A percentile compares a stretch with the other conserved stretches of the same genome.
phyloP scores from a whole-genome alignment of 371 early-diverging fungal species.

The Mycotypha africana region DNA sequence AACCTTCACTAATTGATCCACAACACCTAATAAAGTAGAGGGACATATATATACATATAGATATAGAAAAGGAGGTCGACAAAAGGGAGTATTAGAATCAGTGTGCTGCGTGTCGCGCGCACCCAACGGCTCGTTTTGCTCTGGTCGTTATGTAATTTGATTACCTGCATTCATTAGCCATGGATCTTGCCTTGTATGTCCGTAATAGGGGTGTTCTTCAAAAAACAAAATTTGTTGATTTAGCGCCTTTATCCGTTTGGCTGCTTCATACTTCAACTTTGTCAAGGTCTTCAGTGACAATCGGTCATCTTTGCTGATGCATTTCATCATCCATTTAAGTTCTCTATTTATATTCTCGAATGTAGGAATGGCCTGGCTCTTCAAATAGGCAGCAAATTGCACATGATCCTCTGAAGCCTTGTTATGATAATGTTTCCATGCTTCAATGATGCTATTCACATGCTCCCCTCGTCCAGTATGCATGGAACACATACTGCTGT shows the following conservation, averaged over 20 bases:
- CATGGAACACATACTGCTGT: no score
- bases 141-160: no score
- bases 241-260: slow-evolving; percentile 15
- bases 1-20: slow-evolving; percentile 35
- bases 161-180: slow-evolving; percentile 41
- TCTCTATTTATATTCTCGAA: slow-evolving; percentile 32
- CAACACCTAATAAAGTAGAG: slow-evolving; percentile 19
- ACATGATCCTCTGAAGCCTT: no score
- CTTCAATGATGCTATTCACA: no score
- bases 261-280: slow-evolving; percentile 23
- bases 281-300: slow-evolving; percentile 21
- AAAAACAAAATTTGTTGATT: slow-evolving; percentile 30
- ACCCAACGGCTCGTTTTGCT: no score
- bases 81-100: not conserved
- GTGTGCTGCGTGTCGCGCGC: no score
- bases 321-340: slow-evolving; percentile 31
- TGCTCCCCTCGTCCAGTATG: no score
- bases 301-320: slow-evolving; percentile 30
- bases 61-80: no score
- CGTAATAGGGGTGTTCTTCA: slow-evolving; percentile 34
- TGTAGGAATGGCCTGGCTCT: slow-evolving; percentile 23
- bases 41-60: not conserved
- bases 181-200: slow-evolving; percentile 26
- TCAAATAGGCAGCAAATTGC: no score
- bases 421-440: no score